Evolutionary conservation across 2,329 filamentous ascomycete species (phyloP), one percentile per base, ranked within the genome.

Genomic region (Alternaria viburni): DNA sequence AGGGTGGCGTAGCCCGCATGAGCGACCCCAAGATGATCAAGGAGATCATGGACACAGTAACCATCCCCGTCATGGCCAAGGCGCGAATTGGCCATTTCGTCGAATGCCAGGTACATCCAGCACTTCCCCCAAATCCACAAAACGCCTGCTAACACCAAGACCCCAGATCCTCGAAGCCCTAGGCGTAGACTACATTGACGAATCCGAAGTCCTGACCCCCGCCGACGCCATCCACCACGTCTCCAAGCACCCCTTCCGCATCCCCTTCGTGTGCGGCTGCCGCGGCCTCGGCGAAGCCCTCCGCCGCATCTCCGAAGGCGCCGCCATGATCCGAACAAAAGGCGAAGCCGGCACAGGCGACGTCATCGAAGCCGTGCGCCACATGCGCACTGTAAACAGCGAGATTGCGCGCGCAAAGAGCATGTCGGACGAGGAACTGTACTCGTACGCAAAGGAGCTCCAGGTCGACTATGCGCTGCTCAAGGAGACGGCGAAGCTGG

Each of bases 1-100:
- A 97, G 80, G 96, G 96, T 73, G 96, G 96, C 77, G 96, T 99
- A 21, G 93, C 93, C 12, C 91, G 96, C 81, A 99, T 99, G 96
- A 96, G 92, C 3, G 95, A 98, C 83, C 96, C 96, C 2, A 85
- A 87, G 74, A 92, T 97, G 88, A 98, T 98, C 86, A 91, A 91
- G 83, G 92, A 94, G 81, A 98, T 99, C 80, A 96, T 97, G 89
- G 89, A 87, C 4, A 90, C 93, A 44, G 96, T 98, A 50, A 98
- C 95, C 57, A 97, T 98, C 75, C 96, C 96, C 73, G 96, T 99
- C 81, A 98, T 99, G 96, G 96, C 96, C 68, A 99, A 99, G 85
- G 95, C 95, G 23, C 89, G 96, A 78, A 99, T 98, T 79, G 96
- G 96, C 41, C 96, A 99, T 84, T 94, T 97, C 72, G 95, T 97